phyloP scores from a whole-genome alignment of 1,139 yeast genomes.

The Saccharomyces hybrid region DNA sequence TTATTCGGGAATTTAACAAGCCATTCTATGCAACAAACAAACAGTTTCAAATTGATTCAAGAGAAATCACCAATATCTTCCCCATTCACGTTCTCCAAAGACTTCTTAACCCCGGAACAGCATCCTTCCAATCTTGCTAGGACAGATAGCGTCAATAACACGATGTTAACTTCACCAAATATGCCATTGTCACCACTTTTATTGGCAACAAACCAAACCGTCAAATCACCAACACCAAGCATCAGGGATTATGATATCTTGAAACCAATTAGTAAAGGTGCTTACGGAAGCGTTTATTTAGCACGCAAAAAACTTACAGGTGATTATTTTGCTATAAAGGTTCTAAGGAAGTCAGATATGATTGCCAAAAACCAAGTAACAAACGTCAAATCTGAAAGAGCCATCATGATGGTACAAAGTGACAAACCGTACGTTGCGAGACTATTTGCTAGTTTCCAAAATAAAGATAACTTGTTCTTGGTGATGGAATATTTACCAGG shows the following conservation, averaged over 20 bases:
- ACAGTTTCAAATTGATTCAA: slow-evolving; percentile 14
- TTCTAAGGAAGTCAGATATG: slow-evolving; percentile 91
- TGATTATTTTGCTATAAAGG: slow-evolving; percentile 92
- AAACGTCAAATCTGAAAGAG: slow-evolving; percentile 89
- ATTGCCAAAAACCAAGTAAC: slow-evolving; percentile 93
- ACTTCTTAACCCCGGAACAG: slow-evolving; percentile 25
- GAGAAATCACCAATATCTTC: slow-evolving; percentile 29
- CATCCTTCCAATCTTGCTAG: slow-evolving; percentile 6
- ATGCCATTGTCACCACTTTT: slow-evolving; percentile 71
- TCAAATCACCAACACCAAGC: slow-evolving; percentile 49
- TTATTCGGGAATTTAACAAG: slow-evolving; percentile 13
- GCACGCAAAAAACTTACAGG: slow-evolving; percentile 82
- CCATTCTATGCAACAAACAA: slow-evolving; percentile 25
- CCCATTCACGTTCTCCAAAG: slow-evolving; percentile 23
- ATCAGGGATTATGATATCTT: slow-evolving; percentile 84
- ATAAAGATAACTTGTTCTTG: slow-evolving; percentile 73
- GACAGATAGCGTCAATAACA: slow-evolving; percentile 1
- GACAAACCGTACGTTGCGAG: slow-evolving; percentile 93
- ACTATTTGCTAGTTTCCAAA: slow-evolving; percentile 81
- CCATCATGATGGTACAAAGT: slow-evolving; percentile 94
- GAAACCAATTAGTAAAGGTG: slow-evolving; percentile 93
- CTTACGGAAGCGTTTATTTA: slow-evolving; percentile 90
- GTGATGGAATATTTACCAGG: slow-evolving; percentile 97
- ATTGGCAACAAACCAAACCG: slow-evolving; percentile 47
- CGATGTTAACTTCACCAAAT: slow-evolving; percentile 27